Base-by-base conservation (phyloP, 2,329 filamentous ascomycete genomes). In the Metarhizium rileyi region DNA sequence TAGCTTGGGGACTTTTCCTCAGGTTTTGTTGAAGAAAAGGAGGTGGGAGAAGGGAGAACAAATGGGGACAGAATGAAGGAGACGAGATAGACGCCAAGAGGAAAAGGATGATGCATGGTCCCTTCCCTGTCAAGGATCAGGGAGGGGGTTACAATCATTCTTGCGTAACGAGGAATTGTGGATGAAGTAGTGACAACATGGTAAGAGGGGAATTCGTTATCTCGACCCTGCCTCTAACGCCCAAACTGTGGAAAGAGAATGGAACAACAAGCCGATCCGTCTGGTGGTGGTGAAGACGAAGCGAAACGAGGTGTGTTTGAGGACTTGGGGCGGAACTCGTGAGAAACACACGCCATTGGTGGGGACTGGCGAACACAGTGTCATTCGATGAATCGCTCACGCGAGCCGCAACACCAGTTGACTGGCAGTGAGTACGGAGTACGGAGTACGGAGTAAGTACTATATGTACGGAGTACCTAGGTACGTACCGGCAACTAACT, bases 261-360 rank as follows among this genome's bases (percentile, higher is more conserved):
- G 30, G 12, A 33, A 14, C 5, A 10, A 28, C 41, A 30, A 36
- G 38, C 23, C 16, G 23, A 12, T 22, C 23, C 26, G 27, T 12
- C 8, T 22, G 23, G 44, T 28, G 49, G 46, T 48, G 30, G 41
- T 36, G 23, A 49, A 45, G 42, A 8, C 16, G 27, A 23, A 23
- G 38, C 49, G 49, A 51, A 48, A 51, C 49, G n/a, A 35, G 30
- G 25, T 33, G 41, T 46, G 49, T 51, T 51, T 51, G 49, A 48
- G 43, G 22, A 23, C 20, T n/a, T n/a, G n/a, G n/a, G 48, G 14
- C 14, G 8, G 38, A 12, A 8, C 5, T 14, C 23, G 25, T 14
- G 5, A 22, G 5, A n/a, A 12, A 5, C 8, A n/a, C 25, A 38
- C n/a, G 22, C 30, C 12, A 49, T 49, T 36, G 33, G 33, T 36